phyloP scores from a whole-genome alignment of 345 rosid genomes.

The Eucalyptus albens region DNA sequence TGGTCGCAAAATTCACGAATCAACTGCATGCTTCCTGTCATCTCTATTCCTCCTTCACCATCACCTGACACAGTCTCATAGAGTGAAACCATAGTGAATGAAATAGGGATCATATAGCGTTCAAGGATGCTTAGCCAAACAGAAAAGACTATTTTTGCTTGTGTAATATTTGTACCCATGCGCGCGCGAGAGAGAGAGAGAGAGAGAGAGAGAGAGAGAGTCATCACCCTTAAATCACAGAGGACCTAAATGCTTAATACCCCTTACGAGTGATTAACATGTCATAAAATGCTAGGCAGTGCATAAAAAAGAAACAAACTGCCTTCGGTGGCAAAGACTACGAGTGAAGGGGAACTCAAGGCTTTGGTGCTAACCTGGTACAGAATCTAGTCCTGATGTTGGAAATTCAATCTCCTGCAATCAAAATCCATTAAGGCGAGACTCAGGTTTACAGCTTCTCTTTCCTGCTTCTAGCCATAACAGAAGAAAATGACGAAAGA shows the following conservation, averaged over 20 bases:
- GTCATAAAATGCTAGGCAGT: neutral
- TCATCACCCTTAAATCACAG: neutral
- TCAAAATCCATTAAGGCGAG: neutral
- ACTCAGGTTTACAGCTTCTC: neutral
- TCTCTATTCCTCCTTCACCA: conserved; percentile 94
- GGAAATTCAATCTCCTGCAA: conserved; percentile 95
- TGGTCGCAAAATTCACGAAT: conserved; percentile 80
- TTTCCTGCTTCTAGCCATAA: neutral
- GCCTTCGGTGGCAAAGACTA: neutral
- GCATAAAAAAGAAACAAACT: neutral
- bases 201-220: neutral
- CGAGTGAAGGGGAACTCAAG: neutral
- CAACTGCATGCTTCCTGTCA: conserved; percentile 84
- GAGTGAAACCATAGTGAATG: neutral
- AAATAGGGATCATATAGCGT: neutral
- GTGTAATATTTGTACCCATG: neutral
- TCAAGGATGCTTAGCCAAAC: neutral
- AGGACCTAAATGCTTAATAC: neutral
- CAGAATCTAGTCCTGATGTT: conserved; percentile 85
- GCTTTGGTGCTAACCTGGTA: conserved; percentile 45
- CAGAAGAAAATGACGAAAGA: neutral
- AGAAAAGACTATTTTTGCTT: neutral
- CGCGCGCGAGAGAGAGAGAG: too few species aligned
- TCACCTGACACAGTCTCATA: conserved; percentile 34
- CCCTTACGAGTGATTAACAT: neutral